Evolutionary conservation across 78 protist genomes (phyloP).

Genomic region (Dictyostelium firmibasis): DNA sequence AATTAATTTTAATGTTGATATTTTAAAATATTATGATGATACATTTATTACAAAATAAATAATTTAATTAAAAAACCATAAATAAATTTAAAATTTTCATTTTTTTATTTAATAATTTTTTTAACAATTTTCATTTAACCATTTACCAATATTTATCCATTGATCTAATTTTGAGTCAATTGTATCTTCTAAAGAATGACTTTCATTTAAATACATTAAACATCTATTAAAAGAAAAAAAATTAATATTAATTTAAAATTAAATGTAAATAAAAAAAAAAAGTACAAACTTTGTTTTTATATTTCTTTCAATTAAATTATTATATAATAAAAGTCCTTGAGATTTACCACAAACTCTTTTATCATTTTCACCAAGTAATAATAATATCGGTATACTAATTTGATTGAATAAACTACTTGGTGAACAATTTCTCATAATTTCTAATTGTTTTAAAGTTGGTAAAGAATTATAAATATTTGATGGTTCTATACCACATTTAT

Average conservation of each 20-base stretch:
- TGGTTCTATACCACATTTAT: slow-evolving; percentile 18
- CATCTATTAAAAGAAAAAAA: not conserved
- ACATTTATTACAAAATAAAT: not conserved
- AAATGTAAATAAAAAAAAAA: not conserved
- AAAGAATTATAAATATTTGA: not conserved
- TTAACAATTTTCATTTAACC: slow-evolving; percentile 33
- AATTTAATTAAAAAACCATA: not conserved
- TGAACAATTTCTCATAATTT: slow-evolving; percentile 51
- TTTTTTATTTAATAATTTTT: not conserved
- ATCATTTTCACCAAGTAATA: slow-evolving; percentile 46
- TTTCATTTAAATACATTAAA: slow-evolving; percentile 17
- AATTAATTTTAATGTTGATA: not conserved
- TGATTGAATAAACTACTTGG: slow-evolving; percentile 23
- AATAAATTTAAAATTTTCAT: not conserved
- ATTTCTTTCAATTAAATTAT: slow-evolving; percentile 27
- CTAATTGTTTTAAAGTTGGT: slow-evolving; percentile 22
- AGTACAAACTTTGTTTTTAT: not conserved
- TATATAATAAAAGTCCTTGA: slow-evolving; percentile 32
- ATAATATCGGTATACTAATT: slow-evolving; percentile 11
- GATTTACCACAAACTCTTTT: slow-evolving; percentile 15
- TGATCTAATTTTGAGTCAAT: slow-evolving; percentile 62
- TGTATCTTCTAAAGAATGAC: slow-evolving; percentile 25
- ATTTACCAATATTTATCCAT: slow-evolving; percentile 53
- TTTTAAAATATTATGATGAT: not conserved
- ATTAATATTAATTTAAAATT: not conserved